A percentile compares a stretch with the other conserved stretches of the same genome.
phyloP scores from a whole-genome alignment of 2,329 filamentous ascomycete genomes.

The Blumeriella jaapii region DNA sequence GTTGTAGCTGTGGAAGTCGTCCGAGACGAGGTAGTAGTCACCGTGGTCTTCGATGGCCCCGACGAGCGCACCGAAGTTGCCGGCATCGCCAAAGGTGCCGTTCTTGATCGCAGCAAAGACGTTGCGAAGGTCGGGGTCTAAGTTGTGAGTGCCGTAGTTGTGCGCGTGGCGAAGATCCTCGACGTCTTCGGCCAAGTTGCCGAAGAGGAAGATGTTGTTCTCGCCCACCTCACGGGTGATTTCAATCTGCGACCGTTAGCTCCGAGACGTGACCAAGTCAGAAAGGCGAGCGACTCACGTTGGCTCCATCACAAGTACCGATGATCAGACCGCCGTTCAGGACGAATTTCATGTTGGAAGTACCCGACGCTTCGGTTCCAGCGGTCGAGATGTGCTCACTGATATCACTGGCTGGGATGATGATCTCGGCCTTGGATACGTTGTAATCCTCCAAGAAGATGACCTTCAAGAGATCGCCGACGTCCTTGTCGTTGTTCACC shows the following conservation, averaged over 20 bases:
- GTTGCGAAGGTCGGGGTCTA: constrained; percentile 65
- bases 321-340: constrained; percentile 96
- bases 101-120: constrained; percentile 78
- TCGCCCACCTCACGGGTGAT: constrained; percentile 96
- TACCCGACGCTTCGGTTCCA: constrained; percentile 81
- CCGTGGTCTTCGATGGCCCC: constrained; percentile 82
- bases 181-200: constrained; percentile 89
- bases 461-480: constrained; percentile 91
- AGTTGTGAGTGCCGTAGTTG: constrained; percentile 66
- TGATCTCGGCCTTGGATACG: constrained; percentile 97
- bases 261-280: neutral
- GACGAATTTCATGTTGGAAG: constrained; percentile 99
- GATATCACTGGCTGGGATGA: constrained; percentile 85
- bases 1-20: constrained; percentile 93
- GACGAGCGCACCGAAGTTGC: constrained; percentile 72
- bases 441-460: constrained; percentile 98
- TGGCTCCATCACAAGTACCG: constrained; percentile 93
- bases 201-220: constrained; percentile 97
- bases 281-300: constrained; percentile 47
- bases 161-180: constrained; percentile 89
- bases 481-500: constrained; percentile 83
- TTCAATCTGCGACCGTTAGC: constrained; percentile 53
- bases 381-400: constrained; percentile 98
- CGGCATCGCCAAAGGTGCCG: constrained; percentile 68
- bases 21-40: constrained; percentile 94